Percentiles rank a stretch among this genome's conserved stretches.
Conservation (phyloP, 2,329 filamentous ascomycete genomes). For the Colletotrichum lini region DNA sequence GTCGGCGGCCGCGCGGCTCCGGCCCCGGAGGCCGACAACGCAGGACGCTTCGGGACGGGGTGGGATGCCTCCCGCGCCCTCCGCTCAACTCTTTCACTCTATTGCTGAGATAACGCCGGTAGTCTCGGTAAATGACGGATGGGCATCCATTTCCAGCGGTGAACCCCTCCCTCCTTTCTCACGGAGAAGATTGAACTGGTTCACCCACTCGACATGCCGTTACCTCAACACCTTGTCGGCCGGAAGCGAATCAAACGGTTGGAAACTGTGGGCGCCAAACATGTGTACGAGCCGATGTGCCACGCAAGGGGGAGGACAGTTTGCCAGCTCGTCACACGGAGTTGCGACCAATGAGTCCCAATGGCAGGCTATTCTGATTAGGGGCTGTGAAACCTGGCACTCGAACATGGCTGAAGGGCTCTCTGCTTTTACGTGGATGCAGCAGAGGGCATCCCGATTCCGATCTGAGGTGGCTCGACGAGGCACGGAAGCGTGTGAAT, state of each 20-base stretch:
- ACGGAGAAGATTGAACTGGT: not conserved
- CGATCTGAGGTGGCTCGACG: no score
- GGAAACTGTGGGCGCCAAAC: not conserved
- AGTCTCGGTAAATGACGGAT: conserved; percentile 2
- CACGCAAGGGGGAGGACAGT: no score
- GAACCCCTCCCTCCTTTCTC: no score
- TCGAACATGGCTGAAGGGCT: not conserved
- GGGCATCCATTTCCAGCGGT: not conserved
- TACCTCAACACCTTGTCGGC: not conserved
- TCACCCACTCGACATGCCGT: not conserved
- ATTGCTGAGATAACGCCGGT: not conserved
- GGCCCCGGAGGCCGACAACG: conserved; percentile 22
- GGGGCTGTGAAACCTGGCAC: not conserved
- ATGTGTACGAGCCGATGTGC: not conserved
- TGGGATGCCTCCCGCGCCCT: conserved; percentile 13
- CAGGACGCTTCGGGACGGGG: conserved; percentile 28
- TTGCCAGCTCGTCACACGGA: not conserved
- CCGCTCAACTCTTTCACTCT: not conserved
- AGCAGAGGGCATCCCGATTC: no score
- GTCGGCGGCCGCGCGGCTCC: conserved; percentile 33
- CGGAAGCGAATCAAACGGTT: not conserved
- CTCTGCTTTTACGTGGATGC: not conserved
- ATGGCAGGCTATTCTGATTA: not conserved
- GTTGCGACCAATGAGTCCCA: not conserved
- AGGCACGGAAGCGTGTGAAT: no score